Evolutionary conservation across 495 filamentous ascomycete genomes (phyloP).

Genomic region (Aspergillus carlsbadensis): DNA sequence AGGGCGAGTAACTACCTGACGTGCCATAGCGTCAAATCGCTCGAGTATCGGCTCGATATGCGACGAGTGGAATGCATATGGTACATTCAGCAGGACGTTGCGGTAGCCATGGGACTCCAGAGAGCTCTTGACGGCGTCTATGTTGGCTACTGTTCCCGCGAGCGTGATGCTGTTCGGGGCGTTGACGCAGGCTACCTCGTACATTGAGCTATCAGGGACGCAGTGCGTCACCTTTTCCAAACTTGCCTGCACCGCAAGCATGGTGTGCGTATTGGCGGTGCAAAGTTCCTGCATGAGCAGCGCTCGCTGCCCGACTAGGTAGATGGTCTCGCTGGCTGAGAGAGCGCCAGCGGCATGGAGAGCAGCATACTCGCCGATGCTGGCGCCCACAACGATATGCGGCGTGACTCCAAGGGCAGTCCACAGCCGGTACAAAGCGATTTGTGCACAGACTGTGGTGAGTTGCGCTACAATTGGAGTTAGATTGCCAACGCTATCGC

Average conservation of each 20-base stretch:
- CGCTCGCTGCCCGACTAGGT: not conserved
- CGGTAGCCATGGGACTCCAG: slow-evolving; percentile 18
- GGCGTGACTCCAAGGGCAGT: not conserved
- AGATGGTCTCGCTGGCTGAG: not conserved
- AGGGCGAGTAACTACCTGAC: slow-evolving; percentile 32
- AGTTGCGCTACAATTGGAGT: not conserved
- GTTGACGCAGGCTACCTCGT: slow-evolving; percentile 61
- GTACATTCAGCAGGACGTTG: slow-evolving; percentile 40
- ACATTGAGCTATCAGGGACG: slow-evolving; percentile 15
- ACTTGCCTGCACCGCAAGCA: slow-evolving; percentile 49
- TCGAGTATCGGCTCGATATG: slow-evolving; percentile 53
- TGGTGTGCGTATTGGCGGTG: not conserved
- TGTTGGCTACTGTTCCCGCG: slow-evolving; percentile 45
- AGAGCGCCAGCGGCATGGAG: not conserved
- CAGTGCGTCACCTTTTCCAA: slow-evolving; percentile 4
- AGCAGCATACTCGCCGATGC: slow-evolving; percentile 1
- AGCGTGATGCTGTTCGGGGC: slow-evolving; percentile 60
- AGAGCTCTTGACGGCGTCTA: slow-evolving; percentile 7
- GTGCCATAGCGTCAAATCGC: slow-evolving; percentile 34
- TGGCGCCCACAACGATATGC: not conserved
- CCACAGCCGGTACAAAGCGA: not conserved
- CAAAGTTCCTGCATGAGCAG: not conserved
- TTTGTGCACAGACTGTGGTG: slow-evolving; percentile 44
- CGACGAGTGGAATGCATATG: slow-evolving; percentile 55
- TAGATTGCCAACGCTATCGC: slow-evolving; percentile 32